Evolutionary conservation across 306 rosid species (phyloP).

Genomic region (Lathyrus oleraceus): DNA sequence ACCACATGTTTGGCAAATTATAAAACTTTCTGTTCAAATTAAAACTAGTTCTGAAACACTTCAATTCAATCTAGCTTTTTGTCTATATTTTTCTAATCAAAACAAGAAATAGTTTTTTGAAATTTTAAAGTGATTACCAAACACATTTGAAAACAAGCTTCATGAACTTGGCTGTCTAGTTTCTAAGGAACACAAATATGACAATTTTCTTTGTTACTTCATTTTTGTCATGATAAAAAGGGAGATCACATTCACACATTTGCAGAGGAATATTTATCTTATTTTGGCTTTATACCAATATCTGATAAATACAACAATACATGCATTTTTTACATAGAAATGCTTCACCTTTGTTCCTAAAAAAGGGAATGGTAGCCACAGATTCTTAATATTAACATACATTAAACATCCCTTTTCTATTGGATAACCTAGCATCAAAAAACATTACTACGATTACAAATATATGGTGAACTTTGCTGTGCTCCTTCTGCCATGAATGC

Average conservation of each 20-base stretch:
- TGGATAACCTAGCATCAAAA: conserved; percentile 20
- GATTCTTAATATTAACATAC: neutral
- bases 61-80: neutral
- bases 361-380: conserved; percentile 29
- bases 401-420: conserved; percentile 15
- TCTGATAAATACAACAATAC: conserved; percentile 25
- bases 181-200: neutral
- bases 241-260: neutral
- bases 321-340: neutral
- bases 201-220: neutral
- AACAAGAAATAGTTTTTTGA: neutral
- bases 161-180: neutral
- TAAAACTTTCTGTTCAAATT: conserved; percentile 5
- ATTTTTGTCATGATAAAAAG: neutral
- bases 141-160: conserved; percentile 14
- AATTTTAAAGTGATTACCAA: conserved; percentile 2
- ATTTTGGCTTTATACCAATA: neutral
- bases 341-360: conserved; percentile 14
- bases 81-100: neutral
- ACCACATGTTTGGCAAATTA: neutral
- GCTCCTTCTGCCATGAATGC: conserved; percentile 10
- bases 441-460: conserved; percentile 8
- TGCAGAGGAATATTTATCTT: conserved; percentile 1
- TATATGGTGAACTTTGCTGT: neutral
- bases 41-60: neutral